Percentiles rank a stretch among this genome's conserved stretches.
phyloP scores from a whole-genome alignment of 805 yeast genomes.

The Phaffomyces antillensis region DNA sequence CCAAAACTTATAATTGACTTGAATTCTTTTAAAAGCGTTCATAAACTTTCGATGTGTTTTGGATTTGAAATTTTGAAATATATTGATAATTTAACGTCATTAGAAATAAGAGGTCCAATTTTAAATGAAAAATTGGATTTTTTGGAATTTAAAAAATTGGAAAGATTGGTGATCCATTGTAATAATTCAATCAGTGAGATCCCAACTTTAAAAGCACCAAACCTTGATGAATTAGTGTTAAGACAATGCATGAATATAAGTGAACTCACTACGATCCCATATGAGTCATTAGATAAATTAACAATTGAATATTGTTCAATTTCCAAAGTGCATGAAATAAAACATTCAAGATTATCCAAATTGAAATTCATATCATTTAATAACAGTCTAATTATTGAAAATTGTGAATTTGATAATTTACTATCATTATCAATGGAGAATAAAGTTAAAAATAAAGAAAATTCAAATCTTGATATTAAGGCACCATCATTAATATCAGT shows the following conservation, averaged over 20 bases:
- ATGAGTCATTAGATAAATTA: not conserved
- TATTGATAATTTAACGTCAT: conserved; percentile 1
- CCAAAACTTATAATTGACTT: conserved; percentile 7
- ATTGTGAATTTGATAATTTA: not conserved
- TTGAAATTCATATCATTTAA: not conserved
- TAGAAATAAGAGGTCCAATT: conserved; percentile 16
- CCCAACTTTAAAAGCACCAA: not conserved
- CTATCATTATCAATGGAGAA: not conserved
- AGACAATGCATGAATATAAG: not conserved
- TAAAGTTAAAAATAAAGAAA: no score
- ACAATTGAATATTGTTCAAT: not conserved
- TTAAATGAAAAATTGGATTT: conserved; percentile 3
- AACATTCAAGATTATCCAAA: not conserved
- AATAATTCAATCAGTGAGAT: not conserved
- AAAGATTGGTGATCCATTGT: not conserved
- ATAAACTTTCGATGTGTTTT: conserved; percentile 10
- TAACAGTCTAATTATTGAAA: not conserved
- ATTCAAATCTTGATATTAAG: not conserved
- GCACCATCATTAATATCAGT: not conserved
- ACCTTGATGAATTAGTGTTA: not conserved
- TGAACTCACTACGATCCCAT: not conserved
- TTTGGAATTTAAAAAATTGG: conserved; percentile 1
- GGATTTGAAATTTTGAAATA: conserved; percentile 10
- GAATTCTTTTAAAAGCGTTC: conserved; percentile 4
- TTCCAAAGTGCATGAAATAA: not conserved